Evolutionary conservation across 1,284 basidiomycete species (phyloP).

Genomic region (Macrocybe sp.): DNA sequence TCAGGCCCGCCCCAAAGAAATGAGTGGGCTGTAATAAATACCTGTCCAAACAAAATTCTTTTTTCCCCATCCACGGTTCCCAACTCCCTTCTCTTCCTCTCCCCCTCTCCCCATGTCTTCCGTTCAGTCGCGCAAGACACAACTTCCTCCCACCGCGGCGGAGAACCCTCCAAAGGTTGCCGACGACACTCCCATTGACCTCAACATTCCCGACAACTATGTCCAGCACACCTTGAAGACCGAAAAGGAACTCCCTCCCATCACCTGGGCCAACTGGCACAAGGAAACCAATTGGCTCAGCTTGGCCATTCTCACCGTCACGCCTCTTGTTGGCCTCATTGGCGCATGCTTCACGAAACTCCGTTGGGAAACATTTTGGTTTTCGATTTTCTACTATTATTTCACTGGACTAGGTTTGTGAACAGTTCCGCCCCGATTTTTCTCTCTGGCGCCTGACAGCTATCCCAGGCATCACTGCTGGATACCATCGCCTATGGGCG

Average conservation of each 20-base stretch:
- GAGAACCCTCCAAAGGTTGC: constrained; percentile 14
- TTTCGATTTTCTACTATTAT: constrained; percentile 79
- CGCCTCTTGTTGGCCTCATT: constrained; percentile 67
- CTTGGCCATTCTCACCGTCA: constrained; percentile 61
- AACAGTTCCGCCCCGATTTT: constrained; percentile 1
- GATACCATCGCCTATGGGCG: constrained; percentile 92
- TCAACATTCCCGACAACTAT: constrained; percentile 85
- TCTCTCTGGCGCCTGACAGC: constrained; percentile 4
- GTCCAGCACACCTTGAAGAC: constrained; percentile 80
- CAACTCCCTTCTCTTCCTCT: constrained; percentile 5
- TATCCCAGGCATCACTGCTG: constrained; percentile 56
- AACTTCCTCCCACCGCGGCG: constrained; percentile 10
- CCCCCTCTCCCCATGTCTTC: constrained; percentile 21
- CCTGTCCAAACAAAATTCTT: background rate
- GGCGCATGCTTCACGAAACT: constrained; percentile 61
- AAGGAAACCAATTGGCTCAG: constrained; percentile 74
- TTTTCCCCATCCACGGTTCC: too few relatives aligned
- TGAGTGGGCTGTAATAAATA: constrained; percentile 16
- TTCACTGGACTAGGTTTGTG: constrained; percentile 73
- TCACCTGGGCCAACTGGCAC: constrained; percentile 63
- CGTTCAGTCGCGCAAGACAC: constrained; percentile 20
- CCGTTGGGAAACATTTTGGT: constrained; percentile 63
- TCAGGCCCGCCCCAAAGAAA: constrained; percentile 20
- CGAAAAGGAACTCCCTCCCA: constrained; percentile 72
- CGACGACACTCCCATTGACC: constrained; percentile 47